A percentile compares a stretch with the other conserved stretches of the same genome.
Evolutionary conservation across 1,284 basidiomycete genomes (phyloP).

Genomic region (Peniophora sp.): DNA sequence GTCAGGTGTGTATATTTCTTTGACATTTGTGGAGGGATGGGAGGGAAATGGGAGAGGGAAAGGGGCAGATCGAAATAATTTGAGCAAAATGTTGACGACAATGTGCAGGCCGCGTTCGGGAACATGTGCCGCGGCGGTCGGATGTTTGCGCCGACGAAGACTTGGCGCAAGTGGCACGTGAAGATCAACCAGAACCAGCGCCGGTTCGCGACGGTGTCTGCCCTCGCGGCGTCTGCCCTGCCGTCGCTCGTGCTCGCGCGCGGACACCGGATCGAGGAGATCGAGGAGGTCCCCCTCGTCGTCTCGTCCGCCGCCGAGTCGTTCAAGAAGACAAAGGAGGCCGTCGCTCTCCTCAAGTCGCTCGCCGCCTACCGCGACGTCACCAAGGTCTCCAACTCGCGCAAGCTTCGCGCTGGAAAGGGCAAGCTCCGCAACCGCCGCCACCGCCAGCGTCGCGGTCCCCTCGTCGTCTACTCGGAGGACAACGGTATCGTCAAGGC

Average conservation of each 20-base stretch:
- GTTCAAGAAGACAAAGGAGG: conserved; percentile 96
- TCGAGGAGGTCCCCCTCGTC: conserved; percentile 96
- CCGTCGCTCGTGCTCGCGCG: conserved; percentile 98
- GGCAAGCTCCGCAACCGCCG: conserved; percentile 98
- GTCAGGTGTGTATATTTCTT: conserved; percentile 54
- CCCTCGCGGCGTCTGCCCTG: conserved; percentile 95
- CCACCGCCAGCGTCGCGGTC: conserved; percentile 95
- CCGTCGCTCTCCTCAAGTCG: conserved; percentile 88
- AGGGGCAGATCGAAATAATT: too few relatives aligned
- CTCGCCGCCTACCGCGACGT: conserved; percentile 92
- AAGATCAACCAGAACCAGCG: conserved; percentile 99
- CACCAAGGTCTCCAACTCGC: conserved; percentile 94
- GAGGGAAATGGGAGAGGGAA: too few relatives aligned
- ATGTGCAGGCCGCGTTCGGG: conserved; percentile 85
- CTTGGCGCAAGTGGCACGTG: conserved; percentile 99
- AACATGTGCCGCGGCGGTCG: conserved; percentile 99
- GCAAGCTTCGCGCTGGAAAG: conserved; percentile 95
- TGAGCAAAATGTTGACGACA: too few relatives aligned
- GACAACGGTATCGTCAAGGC: conserved; percentile 98
- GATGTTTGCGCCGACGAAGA: conserved; percentile 99
- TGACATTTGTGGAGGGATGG: too few relatives aligned
- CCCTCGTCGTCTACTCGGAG: conserved; percentile 96
- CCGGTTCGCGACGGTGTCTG: conserved; percentile 96
- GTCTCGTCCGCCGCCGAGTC: conserved; percentile 76
- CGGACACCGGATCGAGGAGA: conserved; percentile 97